Percentiles rank a stretch among this genome's conserved stretches.
Evolutionary conservation across 192 early-diverging fungal genomes (phyloP).

Genomic region (Backusella liffmaniae): DNA sequence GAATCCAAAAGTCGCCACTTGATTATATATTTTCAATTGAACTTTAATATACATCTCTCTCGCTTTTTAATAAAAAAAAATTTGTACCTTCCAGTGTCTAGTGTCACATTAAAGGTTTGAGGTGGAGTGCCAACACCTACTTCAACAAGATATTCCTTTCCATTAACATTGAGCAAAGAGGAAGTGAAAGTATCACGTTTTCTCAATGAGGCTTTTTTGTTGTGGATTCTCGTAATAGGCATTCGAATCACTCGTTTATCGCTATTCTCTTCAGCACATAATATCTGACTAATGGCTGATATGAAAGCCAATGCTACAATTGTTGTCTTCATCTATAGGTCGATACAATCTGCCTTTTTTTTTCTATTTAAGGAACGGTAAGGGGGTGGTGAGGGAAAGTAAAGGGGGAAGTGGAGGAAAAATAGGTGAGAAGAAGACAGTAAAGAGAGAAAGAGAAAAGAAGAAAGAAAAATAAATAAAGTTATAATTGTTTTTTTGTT

Average conservation of each 20-base stretch:
- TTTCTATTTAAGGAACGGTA: background rate
- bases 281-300: background rate
- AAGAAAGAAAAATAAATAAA: background rate
- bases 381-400: background rate
- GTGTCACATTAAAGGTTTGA: constrained; percentile 89
- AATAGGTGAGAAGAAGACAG: background rate
- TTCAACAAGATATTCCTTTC: constrained; percentile 38
- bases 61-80: background rate
- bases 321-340: background rate
- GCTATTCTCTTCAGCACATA: background rate
- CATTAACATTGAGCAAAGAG: constrained; percentile 15
- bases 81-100: constrained; percentile 72
- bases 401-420: background rate
- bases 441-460: background rate
- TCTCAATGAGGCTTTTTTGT: background rate
- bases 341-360: background rate
- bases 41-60: background rate
- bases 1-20: constrained; percentile 38
- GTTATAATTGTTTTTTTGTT: background rate
- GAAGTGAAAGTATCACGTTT: background rate
- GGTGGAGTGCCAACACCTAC: constrained; percentile 83
- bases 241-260: background rate
- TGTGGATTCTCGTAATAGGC: background rate
- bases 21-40: background rate
- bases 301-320: background rate